phyloP scores from a whole-genome alignment of 768 basidiomycete genomes.

The Daedaleopsis sinensis region DNA sequence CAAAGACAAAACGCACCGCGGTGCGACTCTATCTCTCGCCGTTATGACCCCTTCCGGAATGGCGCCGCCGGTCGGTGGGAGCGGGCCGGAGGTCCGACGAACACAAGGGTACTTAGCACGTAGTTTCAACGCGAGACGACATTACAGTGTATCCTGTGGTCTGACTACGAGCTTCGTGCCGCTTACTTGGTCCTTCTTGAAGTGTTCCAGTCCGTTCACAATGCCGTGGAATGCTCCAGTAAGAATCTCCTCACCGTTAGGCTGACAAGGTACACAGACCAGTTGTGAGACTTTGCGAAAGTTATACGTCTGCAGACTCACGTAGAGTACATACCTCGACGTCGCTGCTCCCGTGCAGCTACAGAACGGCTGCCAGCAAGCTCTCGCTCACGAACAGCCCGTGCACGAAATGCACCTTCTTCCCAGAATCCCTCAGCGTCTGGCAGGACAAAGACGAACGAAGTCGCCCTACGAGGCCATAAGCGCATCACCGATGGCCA shows the following conservation, averaged over 20 bases:
- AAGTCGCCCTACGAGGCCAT: slow-evolving; percentile 27
- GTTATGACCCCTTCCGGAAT: not conserved
- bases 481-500: slow-evolving; percentile 16
- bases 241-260: slow-evolving; percentile 29
- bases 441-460: slow-evolving; percentile 24
- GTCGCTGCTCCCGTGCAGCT: slow-evolving; percentile 17
- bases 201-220: slow-evolving; percentile 20
- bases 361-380: slow-evolving; percentile 16
- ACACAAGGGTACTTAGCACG: too few relatives aligned
- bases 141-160: slow-evolving; percentile 25
- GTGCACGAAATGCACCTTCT: slow-evolving; percentile 4
- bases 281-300: not conserved
- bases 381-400: slow-evolving; percentile 9
- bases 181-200: slow-evolving; percentile 26
- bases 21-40: too few relatives aligned
- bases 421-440: slow-evolving; percentile 2
- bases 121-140: not conserved
- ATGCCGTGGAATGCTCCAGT: slow-evolving; percentile 29
- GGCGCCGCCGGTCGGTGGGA: too few relatives aligned
- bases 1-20: too few relatives aligned
- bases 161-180: slow-evolving; percentile 28
- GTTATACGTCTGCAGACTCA: slow-evolving; percentile 32
- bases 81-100: too few relatives aligned
- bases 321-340: slow-evolving; percentile 31
- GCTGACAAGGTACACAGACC: slow-evolving; percentile 12